Conservation (phyloP, 2,329 filamentous ascomycete genomes). For the Penicillium decumbens region DNA sequence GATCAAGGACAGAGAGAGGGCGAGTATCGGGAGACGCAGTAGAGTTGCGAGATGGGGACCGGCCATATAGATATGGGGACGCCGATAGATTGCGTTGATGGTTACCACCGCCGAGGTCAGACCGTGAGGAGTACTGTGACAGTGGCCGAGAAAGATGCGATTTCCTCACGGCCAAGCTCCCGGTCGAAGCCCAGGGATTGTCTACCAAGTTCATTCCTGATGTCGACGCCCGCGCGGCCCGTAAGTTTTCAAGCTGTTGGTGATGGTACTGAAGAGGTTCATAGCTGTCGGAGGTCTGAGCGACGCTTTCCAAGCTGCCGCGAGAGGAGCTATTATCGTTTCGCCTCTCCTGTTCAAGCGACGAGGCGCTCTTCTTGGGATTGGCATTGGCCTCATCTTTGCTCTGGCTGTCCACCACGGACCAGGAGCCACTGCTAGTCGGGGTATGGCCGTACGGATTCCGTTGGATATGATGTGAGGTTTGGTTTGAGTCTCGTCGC, state of each 20-base stretch:
- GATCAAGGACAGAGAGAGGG: slow-evolving; percentile 58
- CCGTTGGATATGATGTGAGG: slow-evolving; percentile 11
- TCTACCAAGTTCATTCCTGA: slow-evolving; percentile 43
- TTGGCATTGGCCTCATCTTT: slow-evolving; percentile 21
- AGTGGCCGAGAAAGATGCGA: slow-evolving; percentile 59
- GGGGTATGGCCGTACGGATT: slow-evolving; percentile 30
- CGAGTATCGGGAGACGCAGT: slow-evolving; percentile 53
- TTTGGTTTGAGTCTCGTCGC: slow-evolving; percentile 23
- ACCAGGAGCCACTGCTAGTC: slow-evolving; percentile 36
- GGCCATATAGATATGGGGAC: slow-evolving; percentile 46
- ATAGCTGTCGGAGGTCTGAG: slow-evolving; percentile 35
- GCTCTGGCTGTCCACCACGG: slow-evolving; percentile 27
- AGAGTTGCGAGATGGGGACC: slow-evolving; percentile 49
- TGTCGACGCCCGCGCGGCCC: slow-evolving; percentile 24
- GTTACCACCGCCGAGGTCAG: slow-evolving; percentile 55
- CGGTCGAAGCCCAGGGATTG: slow-evolving; percentile 50
- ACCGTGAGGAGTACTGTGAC: slow-evolving; percentile 70
- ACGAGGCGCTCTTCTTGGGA: slow-evolving; percentile 20
- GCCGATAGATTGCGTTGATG: slow-evolving; percentile 58
- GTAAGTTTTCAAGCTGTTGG: slow-evolving; percentile 41
- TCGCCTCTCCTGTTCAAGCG: slow-evolving; percentile 24
- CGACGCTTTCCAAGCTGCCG: slow-evolving; percentile 35
- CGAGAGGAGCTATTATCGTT: slow-evolving; percentile 33
- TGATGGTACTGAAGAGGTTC: slow-evolving; percentile 52
- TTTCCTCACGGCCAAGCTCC: slow-evolving; percentile 56